A percentile compares a stretch with the other conserved stretches of the same genome.
phyloP scores from a whole-genome alignment of 2,329 filamentous ascomycete genomes.

The Thermothelomyces thermophilus region DNA sequence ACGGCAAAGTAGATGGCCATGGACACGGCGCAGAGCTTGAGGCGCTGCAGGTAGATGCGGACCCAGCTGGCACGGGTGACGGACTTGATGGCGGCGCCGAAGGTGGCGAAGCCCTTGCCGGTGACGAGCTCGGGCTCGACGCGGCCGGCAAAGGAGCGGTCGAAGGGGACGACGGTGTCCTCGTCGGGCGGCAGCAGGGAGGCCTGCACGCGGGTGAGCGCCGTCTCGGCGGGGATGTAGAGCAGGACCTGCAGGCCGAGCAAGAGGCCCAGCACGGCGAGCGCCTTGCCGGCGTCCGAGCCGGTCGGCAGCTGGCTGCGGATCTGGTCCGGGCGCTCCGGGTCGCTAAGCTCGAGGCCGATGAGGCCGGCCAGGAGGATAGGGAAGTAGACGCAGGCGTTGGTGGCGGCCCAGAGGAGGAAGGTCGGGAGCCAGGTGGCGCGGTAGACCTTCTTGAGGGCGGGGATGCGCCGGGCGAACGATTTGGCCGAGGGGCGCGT shows the following conservation, averaged over 20 bases:
- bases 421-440: slow-evolving; percentile 63
- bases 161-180: slow-evolving; percentile 82
- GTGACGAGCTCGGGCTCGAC: slow-evolving; percentile 68
- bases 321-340: slow-evolving; percentile 31
- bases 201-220: slow-evolving; percentile 77
- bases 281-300: slow-evolving; percentile 40
- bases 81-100: slow-evolving; percentile 71
- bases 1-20: slow-evolving; percentile 43
- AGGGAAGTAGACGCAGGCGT: slow-evolving; percentile 44
- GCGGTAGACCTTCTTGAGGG: slow-evolving; percentile 56
- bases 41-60: slow-evolving; percentile 66
- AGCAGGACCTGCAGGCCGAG: slow-evolving; percentile 53
- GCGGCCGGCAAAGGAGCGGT: slow-evolving; percentile 75
- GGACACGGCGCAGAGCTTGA: slow-evolving; percentile 60
- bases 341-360: slow-evolving; percentile 36
- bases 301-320: slow-evolving; percentile 42
- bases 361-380: slow-evolving; percentile 40
- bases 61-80: slow-evolving; percentile 67
- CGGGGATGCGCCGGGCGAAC: slow-evolving; percentile 65
- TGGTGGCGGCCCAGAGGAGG: slow-evolving; percentile 52
- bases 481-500: slow-evolving; percentile 55
- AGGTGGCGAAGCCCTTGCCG: slow-evolving; percentile 62
- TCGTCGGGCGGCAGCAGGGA: slow-evolving; percentile 76
- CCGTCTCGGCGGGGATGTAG: slow-evolving; percentile 68
- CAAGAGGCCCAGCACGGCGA: slow-evolving; percentile 40